A percentile compares a stretch with the other conserved stretches of the same genome.
Conservation (phyloP, 2,329 filamentous ascomycete species). For the Pochonia chlamydosporia region DNA sequence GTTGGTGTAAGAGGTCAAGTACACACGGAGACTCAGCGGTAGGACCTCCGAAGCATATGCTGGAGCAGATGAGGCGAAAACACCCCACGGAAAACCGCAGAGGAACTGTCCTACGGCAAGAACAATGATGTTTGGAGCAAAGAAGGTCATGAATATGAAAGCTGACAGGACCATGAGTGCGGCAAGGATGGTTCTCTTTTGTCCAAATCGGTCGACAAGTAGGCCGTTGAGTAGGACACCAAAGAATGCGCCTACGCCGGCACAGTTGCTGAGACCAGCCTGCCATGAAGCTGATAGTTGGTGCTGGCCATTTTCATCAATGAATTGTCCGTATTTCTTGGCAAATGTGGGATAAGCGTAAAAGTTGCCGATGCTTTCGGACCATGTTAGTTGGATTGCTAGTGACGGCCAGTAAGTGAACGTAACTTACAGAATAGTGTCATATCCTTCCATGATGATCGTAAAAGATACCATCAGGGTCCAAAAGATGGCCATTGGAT, state of each 20-base stretch:
- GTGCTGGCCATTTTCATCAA: constrained; percentile 15
- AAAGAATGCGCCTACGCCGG: constrained; percentile 40
- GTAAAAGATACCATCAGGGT: constrained; percentile 28
- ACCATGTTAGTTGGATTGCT: constrained; percentile 1
- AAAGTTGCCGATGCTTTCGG: constrained; percentile 1
- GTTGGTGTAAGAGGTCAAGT: constrained; percentile 40
- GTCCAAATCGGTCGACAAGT: constrained; percentile 32
- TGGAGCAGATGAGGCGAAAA: constrained; percentile 37
- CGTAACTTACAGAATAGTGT: constrained; percentile 30
- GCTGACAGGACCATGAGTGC: constrained; percentile 30
- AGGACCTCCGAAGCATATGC: constrained; percentile 41
- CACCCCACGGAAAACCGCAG: constrained; percentile 40
- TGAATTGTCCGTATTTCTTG: constrained; percentile 23
- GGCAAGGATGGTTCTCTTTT: constrained; percentile 36
- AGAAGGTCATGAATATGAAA: constrained; percentile 44
- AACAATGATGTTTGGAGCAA: constrained; percentile 30
- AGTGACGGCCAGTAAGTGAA: constrained; percentile 23
- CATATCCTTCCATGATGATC: constrained; percentile 38
- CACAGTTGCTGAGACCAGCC: constrained; percentile 37
- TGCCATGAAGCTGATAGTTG: constrained; percentile 45
- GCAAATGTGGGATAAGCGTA: constrained; percentile 12
- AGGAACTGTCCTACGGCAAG: constrained; percentile 38
- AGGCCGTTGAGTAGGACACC: constrained; percentile 43
- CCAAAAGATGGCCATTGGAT: constrained; percentile 32
- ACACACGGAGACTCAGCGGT: constrained; percentile 33